A percentile compares a stretch with the other conserved stretches of the same genome.
phyloP scores from a whole-genome alignment of 495 filamentous ascomycete genomes.

The Daldinia concentrica region DNA sequence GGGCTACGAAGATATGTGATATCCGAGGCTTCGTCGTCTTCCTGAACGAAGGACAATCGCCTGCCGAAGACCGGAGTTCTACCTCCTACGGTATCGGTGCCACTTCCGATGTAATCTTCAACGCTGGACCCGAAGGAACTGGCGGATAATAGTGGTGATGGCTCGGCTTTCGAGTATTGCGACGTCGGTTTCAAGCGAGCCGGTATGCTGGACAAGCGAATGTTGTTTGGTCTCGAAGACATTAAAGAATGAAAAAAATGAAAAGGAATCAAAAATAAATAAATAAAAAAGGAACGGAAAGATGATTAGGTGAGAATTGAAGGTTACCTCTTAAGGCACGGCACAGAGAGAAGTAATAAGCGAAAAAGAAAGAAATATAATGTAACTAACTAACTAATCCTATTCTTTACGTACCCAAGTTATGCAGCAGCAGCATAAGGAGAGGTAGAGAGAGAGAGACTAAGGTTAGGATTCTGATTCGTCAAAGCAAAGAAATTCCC shows the following conservation, averaged over 20 bases:
- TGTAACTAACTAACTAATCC: too few species aligned
- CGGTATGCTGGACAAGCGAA: conserved; percentile 40
- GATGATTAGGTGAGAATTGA: conserved; percentile 19
- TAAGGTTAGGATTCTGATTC: conserved; percentile 29
- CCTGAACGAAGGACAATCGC: conserved; percentile 34
- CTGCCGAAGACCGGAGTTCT: conserved; percentile 33
- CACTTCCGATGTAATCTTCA: conserved; percentile 42
- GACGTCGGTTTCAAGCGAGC: conserved; percentile 37
- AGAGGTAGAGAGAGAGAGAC: conserved; percentile 34
- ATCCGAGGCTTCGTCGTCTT: conserved; percentile 39
- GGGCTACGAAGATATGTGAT: conserved; percentile 24
- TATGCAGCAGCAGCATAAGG: conserved; percentile 2
- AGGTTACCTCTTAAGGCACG: conserved; percentile 1
- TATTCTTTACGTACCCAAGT: not conserved
- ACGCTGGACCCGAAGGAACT: conserved; percentile 41
- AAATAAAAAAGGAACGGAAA: not conserved
- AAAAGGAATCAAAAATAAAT: too few species aligned
- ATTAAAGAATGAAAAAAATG: not conserved
- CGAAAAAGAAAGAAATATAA: not conserved
- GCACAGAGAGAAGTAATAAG: not conserved
- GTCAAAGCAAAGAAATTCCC: conserved; percentile 13
- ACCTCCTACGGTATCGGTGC: conserved; percentile 41
- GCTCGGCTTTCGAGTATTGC: conserved; percentile 32
- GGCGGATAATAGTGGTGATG: conserved; percentile 36
- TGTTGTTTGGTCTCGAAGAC: conserved; percentile 30